Percentiles rank a stretch among this genome's conserved stretches.
Conservation (phyloP, 345 rosid genomes). For the Cardiospermum halicacabum region DNA sequence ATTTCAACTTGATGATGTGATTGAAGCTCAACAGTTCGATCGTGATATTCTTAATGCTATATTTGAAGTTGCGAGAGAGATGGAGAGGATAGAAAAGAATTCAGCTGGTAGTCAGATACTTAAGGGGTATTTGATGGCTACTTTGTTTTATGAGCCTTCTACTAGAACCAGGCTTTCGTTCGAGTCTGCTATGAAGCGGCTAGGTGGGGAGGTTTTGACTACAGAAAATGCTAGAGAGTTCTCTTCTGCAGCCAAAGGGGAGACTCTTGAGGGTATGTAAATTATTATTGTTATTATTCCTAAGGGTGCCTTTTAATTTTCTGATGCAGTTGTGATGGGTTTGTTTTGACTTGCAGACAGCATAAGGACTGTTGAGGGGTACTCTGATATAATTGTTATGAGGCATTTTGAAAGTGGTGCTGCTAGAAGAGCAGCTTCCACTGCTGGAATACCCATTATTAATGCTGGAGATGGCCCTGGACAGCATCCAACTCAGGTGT, state of each 20-base stretch:
- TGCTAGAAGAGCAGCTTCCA: constrained; percentile 83
- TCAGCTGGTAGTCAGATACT: constrained; percentile 74
- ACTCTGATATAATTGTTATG: constrained; percentile 88
- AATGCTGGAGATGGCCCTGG: constrained; percentile 99
- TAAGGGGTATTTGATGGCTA: constrained; percentile 88
- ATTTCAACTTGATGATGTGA: constrained; percentile 77
- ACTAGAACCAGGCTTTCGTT: constrained; percentile 94
- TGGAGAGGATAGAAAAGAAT: constrained; percentile 77
- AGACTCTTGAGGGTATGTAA: constrained; percentile 91
- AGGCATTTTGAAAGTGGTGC: constrained; percentile 97
- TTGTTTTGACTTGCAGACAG: constrained; percentile 52
- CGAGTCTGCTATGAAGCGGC: constrained; percentile 95
- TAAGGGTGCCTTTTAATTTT: neutral
- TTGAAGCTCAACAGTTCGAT: constrained; percentile 94
- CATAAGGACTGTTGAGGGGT: constrained; percentile 91
- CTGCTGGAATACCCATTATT: constrained; percentile 78
- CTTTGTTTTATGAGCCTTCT: constrained; percentile 94
- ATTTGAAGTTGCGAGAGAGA: constrained; percentile 76
- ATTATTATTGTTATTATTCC: neutral
- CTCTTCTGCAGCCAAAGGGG: constrained; percentile 96
- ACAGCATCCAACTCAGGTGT: constrained; percentile 95
- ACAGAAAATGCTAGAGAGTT: constrained; percentile 95
- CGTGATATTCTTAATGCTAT: constrained; percentile 66
- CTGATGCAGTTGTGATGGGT: constrained; percentile 6
- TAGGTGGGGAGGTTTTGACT: constrained; percentile 94